phyloP scores from a whole-genome alignment of 768 basidiomycete species.

The Mrakia frigida region DNA sequence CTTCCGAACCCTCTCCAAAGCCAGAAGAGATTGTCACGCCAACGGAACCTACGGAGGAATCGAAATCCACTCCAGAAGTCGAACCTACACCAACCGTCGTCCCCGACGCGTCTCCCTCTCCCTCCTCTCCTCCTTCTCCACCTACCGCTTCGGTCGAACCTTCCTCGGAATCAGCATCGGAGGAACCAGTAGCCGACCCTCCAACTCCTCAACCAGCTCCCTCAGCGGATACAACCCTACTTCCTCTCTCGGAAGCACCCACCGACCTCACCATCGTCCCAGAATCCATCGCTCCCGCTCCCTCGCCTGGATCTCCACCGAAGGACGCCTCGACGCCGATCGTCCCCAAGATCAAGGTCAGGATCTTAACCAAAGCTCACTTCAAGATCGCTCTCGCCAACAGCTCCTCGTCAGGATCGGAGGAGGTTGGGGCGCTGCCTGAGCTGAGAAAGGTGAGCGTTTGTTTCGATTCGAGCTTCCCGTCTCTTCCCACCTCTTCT shows the following conservation, averaged over 20 bases:
- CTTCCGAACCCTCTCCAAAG: neutral
- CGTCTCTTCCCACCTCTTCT: slow-evolving; percentile 46
- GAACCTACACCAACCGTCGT: neutral
- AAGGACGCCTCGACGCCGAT: neutral
- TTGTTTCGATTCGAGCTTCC: slow-evolving; percentile 48
- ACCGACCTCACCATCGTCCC: slow-evolving; percentile 13
- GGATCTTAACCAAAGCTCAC: slow-evolving; percentile 57
- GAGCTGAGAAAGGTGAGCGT: slow-evolving; percentile 48
- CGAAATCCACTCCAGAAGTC: neutral
- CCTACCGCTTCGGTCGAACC: neutral
- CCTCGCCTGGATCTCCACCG: neutral
- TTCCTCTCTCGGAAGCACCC: neutral
- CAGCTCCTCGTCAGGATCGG: slow-evolving; percentile 83
- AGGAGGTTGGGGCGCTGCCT: slow-evolving; percentile 45
- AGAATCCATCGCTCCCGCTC: neutral
- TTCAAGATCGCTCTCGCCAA: slow-evolving; percentile 81
- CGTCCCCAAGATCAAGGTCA: slow-evolving; percentile 37
- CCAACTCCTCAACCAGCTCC: neutral
- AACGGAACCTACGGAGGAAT: neutral
- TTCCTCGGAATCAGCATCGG: neutral
- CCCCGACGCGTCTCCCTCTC: neutral
- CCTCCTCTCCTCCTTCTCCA: neutral
- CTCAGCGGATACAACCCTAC: neutral
- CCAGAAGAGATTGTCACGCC: neutral
- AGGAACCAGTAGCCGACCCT: neutral